These are phyloP conservation scores for Ascoidea tarda DNA, from an alignment of 805 yeast genomes.

Conservation along the genomic window DNA sequence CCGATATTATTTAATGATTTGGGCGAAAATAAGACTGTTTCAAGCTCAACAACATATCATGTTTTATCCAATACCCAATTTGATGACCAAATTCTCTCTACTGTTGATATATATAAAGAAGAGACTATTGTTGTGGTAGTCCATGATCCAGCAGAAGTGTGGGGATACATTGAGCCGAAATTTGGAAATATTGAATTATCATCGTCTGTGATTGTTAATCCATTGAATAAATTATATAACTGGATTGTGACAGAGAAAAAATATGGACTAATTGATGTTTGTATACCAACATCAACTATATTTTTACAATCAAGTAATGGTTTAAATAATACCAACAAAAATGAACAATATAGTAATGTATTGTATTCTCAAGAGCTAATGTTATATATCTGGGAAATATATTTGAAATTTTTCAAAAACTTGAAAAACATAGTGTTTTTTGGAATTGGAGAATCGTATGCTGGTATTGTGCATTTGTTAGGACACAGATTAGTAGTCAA, in stretches of 20 bases:
- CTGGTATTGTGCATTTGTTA: constrained; percentile 72
- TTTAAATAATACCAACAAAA: neutral
- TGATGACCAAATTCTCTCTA: constrained; percentile 48
- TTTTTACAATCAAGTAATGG: constrained; percentile 14
- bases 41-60: constrained; percentile 34
- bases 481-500: constrained; percentile 46
- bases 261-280: constrained; percentile 75
- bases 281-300: constrained; percentile 48
- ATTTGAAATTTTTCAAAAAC: constrained; percentile 54
- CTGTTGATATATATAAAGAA: constrained; percentile 50
- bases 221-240: constrained; percentile 53
- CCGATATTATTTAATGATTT: constrained; percentile 41
- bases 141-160: constrained; percentile 86
- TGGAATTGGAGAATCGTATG: constrained; percentile 84
- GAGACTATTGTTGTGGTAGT: constrained; percentile 56
- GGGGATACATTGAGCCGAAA: constrained; percentile 75
- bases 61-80: neutral
- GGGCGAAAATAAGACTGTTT: constrained; percentile 14
- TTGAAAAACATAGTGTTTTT: constrained; percentile 61
- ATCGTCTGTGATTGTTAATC: constrained; percentile 63
- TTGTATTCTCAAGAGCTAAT: constrained; percentile 54
- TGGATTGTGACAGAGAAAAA: constrained; percentile 42
- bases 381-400: constrained; percentile 82
- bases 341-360: constrained; percentile 8
- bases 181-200: constrained; percentile 67